Evolutionary conservation across 1,284 basidiomycete genomes (phyloP), one percentile per base, ranked within the genome.

Genomic region (Melampsora medusae): DNA sequence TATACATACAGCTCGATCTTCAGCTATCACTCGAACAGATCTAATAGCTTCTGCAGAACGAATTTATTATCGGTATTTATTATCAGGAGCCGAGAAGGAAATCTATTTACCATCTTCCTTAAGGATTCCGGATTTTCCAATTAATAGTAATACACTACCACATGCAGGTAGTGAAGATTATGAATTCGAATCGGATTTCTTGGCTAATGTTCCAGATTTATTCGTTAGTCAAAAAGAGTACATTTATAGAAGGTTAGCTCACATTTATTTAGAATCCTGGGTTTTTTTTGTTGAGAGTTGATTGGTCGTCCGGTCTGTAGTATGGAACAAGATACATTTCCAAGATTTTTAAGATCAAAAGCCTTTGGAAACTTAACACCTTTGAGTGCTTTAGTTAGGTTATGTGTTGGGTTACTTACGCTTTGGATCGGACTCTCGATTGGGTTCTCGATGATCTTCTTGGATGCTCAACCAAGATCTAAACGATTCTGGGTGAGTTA

Each of bases 191-290:
- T 84, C 89, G 65, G 88, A 87, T 71, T 86, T 92, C 77, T 86
- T 97, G 87, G 90, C 95, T 0, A 90, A 92, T 79, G 90, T 99
- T 60, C 95, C 96, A 14, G 96, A 98, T 83, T 91, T 98, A 86
- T 99, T 97, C 85, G 93, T 98, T 82, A 86, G 90, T 2, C 96
- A 98, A 85, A 98, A 99, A 85, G 92, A 97, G 82, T 97, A 97
- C 82, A 93, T 95, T 81, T 97, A 96, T 87, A 88, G 92, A 71
- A 93, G 93, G 4, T 96, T 97, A 90, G 95, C 97, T 83, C 91
- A 94, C n/a, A 17, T 56, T 83, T 94, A 97, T 81, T 92, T 92
- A n/a, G 33, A 35, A 4, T 35, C 33, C 33, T 35, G 5, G 31
- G 7, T n/a, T 38, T 50, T 35, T 60, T 5, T 67, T 64, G 4